Evolutionary conservation across 108 stramenopile species (phyloP).

Genomic region (Poteriospumella lacustris): DNA sequence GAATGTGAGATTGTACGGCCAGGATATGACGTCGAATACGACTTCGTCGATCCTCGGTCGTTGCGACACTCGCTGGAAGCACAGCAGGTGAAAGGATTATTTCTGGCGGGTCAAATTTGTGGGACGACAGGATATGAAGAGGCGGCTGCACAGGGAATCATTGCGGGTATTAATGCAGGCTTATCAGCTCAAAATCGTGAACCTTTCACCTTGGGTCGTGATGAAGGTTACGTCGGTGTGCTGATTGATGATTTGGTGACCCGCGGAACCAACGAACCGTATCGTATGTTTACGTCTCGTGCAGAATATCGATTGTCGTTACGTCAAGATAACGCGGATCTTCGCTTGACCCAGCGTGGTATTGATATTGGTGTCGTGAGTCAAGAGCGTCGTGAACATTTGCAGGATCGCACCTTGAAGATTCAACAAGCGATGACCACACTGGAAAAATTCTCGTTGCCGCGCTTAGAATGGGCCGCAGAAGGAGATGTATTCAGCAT

Average conservation of each 20-base stretch:
- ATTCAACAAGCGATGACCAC: conserved; percentile 63
- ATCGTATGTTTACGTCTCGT: conserved; percentile 95
- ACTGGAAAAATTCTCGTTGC: conserved; percentile 63
- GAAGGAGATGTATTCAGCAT: background rate
- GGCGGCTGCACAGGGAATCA: conserved; percentile 74
- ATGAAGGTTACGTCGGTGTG: conserved; percentile 93
- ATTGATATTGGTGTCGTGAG: conserved; percentile 77
- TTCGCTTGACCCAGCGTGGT: conserved; percentile 82
- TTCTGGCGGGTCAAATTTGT: conserved; percentile 94
- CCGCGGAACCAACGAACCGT: conserved; percentile 83
- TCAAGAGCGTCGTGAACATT: conserved; percentile 66
- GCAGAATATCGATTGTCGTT: conserved; percentile 80
- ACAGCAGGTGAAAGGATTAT: conserved; percentile 77
- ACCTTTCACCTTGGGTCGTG: conserved; percentile 81
- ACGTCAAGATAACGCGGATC: conserved; percentile 89
- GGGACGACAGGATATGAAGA: conserved; percentile 99
- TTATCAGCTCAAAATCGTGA: conserved; percentile 26
- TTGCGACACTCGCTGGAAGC: conserved; percentile 84
- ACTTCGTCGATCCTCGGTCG: conserved; percentile 87
- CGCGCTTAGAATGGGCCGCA: conserved; percentile 33
- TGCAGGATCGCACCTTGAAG: conserved; percentile 65
- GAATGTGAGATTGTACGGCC: conserved; percentile 82
- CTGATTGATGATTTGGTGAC: conserved; percentile 95
- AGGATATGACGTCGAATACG: conserved; percentile 87
- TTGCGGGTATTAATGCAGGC: conserved; percentile 42